Evolutionary conservation across 805 yeast genomes (phyloP), one percentile per base, ranked within the genome.

Genomic region (Zygotorulaspora florentina): DNA sequence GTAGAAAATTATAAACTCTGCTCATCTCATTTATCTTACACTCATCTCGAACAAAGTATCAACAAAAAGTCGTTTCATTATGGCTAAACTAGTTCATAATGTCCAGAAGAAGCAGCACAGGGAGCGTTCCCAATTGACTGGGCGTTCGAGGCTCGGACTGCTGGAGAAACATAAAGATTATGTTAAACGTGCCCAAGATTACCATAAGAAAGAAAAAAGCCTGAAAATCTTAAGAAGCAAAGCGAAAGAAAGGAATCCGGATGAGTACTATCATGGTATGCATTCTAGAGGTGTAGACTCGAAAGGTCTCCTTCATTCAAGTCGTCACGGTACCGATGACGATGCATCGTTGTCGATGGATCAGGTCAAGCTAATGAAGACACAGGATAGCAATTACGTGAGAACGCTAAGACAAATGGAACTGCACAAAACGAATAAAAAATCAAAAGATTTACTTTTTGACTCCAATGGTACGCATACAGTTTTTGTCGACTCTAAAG

Each of bases 231-330:
- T 93, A 47, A 80, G 85, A 54, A 72, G 74, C 35, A 91, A 88
- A 62, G 95, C 86, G 1, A 70, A 74, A 30, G 74, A 75, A 37
- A 76, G 88, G 56, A 93, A 93, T 63, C 95, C 95, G 12, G 99
- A 93, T 74, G 99, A 93, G 67, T 93, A 85, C 70, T 89, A 91
- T 66, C 96, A 88, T 77, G 93, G 88, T 16, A 93, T 93, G 99
- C 78, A 83, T 27, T 72, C 75, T 11, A 72, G 74, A 49, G 75
- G 74, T 57, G 80, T 93, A 3, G 95, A 88, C 52, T 68, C 73
- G 2, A 70, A 75, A 9, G 97, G 97, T 1, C 73, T 86, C 8
- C 59, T 85, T 40, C 64, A 85, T 9, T 70, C 81, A 1, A 87
- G 86, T 17, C 73, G 95, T 50, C 62, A 51, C 35, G 63, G 58